Conservation (phyloP, 2,329 filamentous ascomycete species). For the Stemphylium beticola region DNA sequence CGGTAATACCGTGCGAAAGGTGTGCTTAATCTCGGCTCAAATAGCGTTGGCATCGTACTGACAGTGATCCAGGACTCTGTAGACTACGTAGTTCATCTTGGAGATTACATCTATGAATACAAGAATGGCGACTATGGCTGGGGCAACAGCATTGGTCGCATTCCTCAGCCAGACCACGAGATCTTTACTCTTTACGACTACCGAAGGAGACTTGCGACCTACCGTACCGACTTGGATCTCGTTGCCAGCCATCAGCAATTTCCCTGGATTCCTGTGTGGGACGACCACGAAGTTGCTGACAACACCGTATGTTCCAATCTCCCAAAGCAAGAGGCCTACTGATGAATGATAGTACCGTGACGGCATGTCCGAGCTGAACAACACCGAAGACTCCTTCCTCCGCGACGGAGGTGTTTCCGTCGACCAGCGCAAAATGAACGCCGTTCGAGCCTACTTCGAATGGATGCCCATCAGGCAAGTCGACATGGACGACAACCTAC, state of each 20-base stretch:
- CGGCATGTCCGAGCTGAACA: conserved; percentile 50
- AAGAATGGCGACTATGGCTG: conserved; percentile 47
- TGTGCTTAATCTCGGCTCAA: not conserved
- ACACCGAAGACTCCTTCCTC: conserved; percentile 52
- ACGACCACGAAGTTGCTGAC: conserved; percentile 53
- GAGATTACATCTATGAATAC: conserved; percentile 55
- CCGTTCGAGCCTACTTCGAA: conserved; percentile 54
- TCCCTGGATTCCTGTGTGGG: conserved; percentile 55
- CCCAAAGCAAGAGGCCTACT: not conserved
- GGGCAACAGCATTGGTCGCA: conserved; percentile 40
- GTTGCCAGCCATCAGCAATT: conserved; percentile 49
- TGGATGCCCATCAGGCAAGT: conserved; percentile 55
- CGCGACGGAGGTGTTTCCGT: conserved; percentile 48
- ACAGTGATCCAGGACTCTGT: conserved; percentile 45
- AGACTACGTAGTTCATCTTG: conserved; percentile 51
- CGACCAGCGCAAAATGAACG: conserved; percentile 56
- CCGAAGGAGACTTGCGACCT: conserved; percentile 49
- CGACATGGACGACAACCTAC: conserved; percentile 52
- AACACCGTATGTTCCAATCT: conserved; percentile 31
- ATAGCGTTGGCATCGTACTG: not conserved
- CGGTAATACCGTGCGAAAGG: conserved; percentile 48
- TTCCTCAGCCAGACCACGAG: conserved; percentile 45
- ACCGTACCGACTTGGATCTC: conserved; percentile 52
- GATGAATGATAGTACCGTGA: conserved; percentile 41
- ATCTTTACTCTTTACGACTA: conserved; percentile 54